phyloP scores from a whole-genome alignment of 2,329 filamentous ascomycete species.

The Xylariaceae sp. region DNA sequence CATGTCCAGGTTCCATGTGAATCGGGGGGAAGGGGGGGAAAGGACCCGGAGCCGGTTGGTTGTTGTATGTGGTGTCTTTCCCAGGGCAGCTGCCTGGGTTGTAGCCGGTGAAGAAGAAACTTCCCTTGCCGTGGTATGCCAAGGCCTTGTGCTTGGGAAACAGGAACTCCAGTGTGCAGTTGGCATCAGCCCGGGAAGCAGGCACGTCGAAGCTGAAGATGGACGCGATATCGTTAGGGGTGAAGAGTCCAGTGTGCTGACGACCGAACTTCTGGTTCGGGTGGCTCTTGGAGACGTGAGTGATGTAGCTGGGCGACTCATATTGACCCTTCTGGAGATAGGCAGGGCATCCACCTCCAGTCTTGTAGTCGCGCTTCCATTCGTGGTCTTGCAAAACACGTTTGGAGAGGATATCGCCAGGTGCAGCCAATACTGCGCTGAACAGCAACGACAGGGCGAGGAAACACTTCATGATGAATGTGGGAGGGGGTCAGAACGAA shows the following conservation, averaged over 20 bases:
- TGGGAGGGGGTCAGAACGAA: background rate
- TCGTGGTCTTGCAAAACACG: constrained; percentile 20
- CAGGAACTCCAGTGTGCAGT: constrained; percentile 43
- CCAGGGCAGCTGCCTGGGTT: constrained; percentile 25
- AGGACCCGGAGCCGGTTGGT: constrained; percentile 21
- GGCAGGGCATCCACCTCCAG: constrained; percentile 23
- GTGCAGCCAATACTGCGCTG: constrained; percentile 12
- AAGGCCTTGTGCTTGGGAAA: constrained; percentile 32
- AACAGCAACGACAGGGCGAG: background rate
- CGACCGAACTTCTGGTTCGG: constrained; percentile 36
- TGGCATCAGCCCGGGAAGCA: constrained; percentile 31
- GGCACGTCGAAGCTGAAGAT: constrained; percentile 45
- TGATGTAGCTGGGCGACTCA: constrained; percentile 30
- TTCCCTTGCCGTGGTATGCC: constrained; percentile 33
- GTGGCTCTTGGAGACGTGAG: constrained; percentile 24
- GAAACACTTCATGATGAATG: background rate
- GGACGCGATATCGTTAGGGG: constrained; percentile 28
- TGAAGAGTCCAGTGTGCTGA: constrained; percentile 34
- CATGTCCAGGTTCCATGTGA: constrained; percentile 30
- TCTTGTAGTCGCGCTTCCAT: constrained; percentile 13
- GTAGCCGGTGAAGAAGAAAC: constrained; percentile 28
- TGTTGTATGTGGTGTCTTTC: constrained; percentile 24
- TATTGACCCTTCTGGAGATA: constrained; percentile 23
- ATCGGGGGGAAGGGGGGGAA: constrained; percentile 26
- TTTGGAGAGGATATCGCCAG: constrained; percentile 24